A percentile compares a stretch with the other conserved stretches of the same genome.
Evolutionary conservation across 2,329 filamentous ascomycete genomes (phyloP).

Genomic region (Cladosporium halotolerans): DNA sequence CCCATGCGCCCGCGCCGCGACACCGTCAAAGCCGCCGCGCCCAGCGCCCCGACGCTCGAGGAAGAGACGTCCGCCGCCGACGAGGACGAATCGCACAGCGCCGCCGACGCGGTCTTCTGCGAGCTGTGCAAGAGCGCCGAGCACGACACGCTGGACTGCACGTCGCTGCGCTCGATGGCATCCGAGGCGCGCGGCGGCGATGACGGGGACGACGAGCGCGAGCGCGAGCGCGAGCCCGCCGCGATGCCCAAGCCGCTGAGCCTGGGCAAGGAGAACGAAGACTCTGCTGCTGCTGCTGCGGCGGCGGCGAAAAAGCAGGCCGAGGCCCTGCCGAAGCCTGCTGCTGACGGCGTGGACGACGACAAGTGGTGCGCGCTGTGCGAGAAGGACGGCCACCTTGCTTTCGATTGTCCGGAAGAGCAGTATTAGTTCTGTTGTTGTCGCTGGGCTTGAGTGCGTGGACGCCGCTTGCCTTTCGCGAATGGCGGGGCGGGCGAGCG

Average conservation of each 20-base stretch:
- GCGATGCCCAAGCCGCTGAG: constrained; percentile 13
- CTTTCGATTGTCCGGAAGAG: constrained; percentile 41
- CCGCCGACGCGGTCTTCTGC: constrained; percentile 65
- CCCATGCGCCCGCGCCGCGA: constrained; percentile 37
- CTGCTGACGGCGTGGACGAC: constrained; percentile 47
- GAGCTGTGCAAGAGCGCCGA: constrained; percentile 91
- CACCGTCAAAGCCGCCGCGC: constrained; percentile 55
- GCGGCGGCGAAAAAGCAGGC: constrained; percentile 2
- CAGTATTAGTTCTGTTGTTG: constrained; percentile 28
- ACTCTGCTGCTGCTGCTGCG: background rate
- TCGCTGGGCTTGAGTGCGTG: background rate
- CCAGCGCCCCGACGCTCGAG: background rate
- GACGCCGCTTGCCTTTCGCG: too few relatives aligned
- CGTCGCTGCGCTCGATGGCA: constrained; percentile 30
- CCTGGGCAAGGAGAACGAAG: constrained; percentile 16
- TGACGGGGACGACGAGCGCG: background rate
- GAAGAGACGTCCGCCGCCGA: constrained; percentile 13
- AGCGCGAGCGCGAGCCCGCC: constrained; percentile 8
- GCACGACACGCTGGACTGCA: constrained; percentile 91
- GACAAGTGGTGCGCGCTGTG: constrained; percentile 96
- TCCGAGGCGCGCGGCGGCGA: background rate
- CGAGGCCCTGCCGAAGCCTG: constrained; percentile 7
- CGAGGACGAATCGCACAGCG: constrained; percentile 28
- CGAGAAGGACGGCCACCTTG: constrained; percentile 93
- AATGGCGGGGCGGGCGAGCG: too few relatives aligned